Evolutionary conservation across 345 rosid species (phyloP).

Genomic region (Populus euphratica): DNA sequence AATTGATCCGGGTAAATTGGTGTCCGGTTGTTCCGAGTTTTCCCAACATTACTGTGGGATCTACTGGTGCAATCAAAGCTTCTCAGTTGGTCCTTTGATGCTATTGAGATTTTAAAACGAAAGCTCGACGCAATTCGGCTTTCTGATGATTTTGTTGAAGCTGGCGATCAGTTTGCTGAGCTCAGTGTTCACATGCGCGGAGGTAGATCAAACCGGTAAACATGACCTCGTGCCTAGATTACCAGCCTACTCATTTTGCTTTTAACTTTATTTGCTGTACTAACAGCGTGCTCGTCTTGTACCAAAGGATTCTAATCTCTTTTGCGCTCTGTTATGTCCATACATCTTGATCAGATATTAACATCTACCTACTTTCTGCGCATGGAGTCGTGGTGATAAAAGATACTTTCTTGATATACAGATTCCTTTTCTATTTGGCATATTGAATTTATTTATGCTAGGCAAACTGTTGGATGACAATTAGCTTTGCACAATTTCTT

Average conservation of each 20-base stretch:
- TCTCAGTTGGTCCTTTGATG: slow-evolving; percentile 82
- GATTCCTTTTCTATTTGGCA: background rate
- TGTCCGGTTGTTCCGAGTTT: no score
- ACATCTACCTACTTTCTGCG: background rate
- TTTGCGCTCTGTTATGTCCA: background rate
- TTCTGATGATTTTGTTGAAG: slow-evolving; percentile 90
- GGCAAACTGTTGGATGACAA: background rate
- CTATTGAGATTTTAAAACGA: slow-evolving; percentile 77
- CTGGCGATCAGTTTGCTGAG: slow-evolving; percentile 98
- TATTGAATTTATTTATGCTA: background rate
- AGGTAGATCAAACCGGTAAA: slow-evolving; percentile 40
- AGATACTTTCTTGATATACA: background rate
- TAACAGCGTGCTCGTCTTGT: background rate
- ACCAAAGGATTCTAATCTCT: background rate
- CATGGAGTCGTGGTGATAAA: background rate
- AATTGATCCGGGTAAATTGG: no score
- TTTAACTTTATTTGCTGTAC: background rate
- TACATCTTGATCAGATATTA: background rate
- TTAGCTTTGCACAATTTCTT: background rate
- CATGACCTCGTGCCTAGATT: background rate
- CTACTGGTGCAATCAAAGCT: slow-evolving; percentile 89
- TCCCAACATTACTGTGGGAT: slow-evolving; percentile 68
- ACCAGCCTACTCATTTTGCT: background rate
- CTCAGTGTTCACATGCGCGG: slow-evolving; percentile 98
- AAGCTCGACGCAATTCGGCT: slow-evolving; percentile 94